Percentiles rank a stretch among this genome's conserved stretches.
These are phyloP conservation scores for Trypanosomatidae sp. DNA, from an alignment of 208 protist genomes.

Conservation along the genomic window DNA sequence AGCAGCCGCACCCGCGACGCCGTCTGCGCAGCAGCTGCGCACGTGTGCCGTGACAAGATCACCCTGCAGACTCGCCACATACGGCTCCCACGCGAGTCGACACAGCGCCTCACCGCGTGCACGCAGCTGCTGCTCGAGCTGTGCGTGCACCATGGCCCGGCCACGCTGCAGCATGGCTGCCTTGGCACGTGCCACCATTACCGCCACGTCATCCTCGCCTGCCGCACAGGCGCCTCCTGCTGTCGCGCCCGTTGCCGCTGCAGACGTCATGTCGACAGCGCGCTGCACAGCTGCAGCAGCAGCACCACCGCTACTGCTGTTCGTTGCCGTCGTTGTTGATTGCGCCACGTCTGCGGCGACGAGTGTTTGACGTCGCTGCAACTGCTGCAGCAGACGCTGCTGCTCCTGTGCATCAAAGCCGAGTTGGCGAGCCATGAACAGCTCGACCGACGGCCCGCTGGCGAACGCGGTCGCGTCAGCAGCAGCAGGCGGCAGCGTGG, in stretches of 20 bases:
- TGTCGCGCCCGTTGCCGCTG: no score
- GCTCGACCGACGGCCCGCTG: conserved; percentile 67
- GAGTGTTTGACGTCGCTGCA: conserved; percentile 35
- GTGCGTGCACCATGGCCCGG: not conserved
- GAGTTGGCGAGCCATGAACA: conserved; percentile 72
- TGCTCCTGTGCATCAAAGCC: conserved; percentile 71
- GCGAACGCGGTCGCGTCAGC: no score
- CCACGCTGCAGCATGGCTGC: not conserved
- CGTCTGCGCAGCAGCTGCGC: conserved; percentile 1
- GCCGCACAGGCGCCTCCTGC: no score
- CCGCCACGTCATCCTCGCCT: not conserved
- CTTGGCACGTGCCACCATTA: not conserved
- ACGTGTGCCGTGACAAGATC: not conserved
- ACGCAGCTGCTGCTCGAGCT: not conserved
- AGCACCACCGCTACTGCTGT: not conserved
- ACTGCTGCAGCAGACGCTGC: conserved; percentile 59
- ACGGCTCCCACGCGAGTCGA: not conserved
- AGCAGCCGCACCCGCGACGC: no score
- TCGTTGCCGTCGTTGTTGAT: not conserved
- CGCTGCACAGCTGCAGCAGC: not conserved
- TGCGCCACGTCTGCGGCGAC: conserved; percentile 17
- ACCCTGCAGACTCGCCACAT: not conserved
- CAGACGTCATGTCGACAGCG: no score
- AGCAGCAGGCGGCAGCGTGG: no score
- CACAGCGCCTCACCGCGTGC: not conserved